Evolutionary conservation across 2,329 filamentous ascomycete genomes (phyloP), one percentile per base, ranked within the genome.

Genomic region (Penicillium sp.): DNA sequence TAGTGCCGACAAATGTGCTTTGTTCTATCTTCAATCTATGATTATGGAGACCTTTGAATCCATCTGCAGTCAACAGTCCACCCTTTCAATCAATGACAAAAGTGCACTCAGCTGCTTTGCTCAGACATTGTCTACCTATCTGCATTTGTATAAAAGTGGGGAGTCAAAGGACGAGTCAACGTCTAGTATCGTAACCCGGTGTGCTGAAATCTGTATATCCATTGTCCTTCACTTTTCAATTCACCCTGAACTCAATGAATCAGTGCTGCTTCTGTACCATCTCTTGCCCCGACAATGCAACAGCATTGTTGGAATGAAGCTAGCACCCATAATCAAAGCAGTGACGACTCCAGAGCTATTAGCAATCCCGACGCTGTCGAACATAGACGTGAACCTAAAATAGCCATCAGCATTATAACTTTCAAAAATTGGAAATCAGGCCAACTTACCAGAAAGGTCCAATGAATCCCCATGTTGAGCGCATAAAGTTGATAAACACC

Each of bases 401-500:
- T 15, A 15, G 7, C 19, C 5, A 23, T 40, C 19, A 40, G 39
- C 11, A 15, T 40, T 8, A 23, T 40, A 23, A 13, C 19, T 23
- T 40, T 40, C 11, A 40, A 40, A 4, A 9, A 23, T 15, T 15
- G 6, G 1, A 23, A 41, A 25, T 3, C 21, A 9, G 66, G 66
- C 54, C 27, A 72, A 72, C 69, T 58, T 57, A 72, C 71, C 71
- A 74, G 52, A 74, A 73, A 21, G 70, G 71, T 5, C 70, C 70
- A 54, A 72, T 69, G 11, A 73, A 73, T 23, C 70, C 70, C 70
- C 70, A 73, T 1, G 65, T 69, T 4, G 57, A 69, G 31, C 83
- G 75, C 1, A 86, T 76, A 60, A 85, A 78, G 9, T 79, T 84
- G 60, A 87, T 78, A 60, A 86, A 85, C 0, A 86, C 84, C 5